phyloP scores from a whole-genome alignment of 164 flowering plant genomes.

The Saururus chinensis region DNA sequence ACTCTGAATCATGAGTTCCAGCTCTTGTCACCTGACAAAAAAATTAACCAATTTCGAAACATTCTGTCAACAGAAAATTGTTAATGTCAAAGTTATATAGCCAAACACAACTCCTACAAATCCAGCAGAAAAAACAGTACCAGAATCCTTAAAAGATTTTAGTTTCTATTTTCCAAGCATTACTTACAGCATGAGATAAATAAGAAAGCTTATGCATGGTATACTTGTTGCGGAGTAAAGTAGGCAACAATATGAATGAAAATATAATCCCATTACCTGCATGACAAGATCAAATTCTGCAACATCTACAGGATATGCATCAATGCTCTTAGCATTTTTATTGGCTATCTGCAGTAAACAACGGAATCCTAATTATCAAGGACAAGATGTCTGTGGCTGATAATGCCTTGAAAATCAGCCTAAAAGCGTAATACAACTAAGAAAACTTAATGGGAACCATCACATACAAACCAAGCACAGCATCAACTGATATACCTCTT shows the following conservation, averaged over 20 bases:
- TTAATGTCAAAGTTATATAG: background rate
- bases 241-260: background rate
- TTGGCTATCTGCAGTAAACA: slow-evolving; percentile 39
- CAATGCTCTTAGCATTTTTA: slow-evolving; percentile 37
- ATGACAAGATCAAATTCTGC: slow-evolving; percentile 87
- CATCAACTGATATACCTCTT: slow-evolving; percentile 34
- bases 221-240: background rate
- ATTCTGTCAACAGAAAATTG: background rate
- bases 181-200: background rate
- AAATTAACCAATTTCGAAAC: background rate
- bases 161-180: no score
- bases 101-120: background rate
- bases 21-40: slow-evolving; percentile 60
- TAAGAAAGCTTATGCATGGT: no score
- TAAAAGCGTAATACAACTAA: background rate
- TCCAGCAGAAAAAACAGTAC: no score
- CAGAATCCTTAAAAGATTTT: no score
- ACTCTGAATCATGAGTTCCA: slow-evolving; percentile 80
- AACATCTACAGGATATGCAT: slow-evolving; percentile 35
- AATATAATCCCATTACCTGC: slow-evolving; percentile 45
- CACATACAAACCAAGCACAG: background rate
- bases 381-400: background rate
- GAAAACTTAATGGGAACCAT: background rate
- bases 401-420: background rate
- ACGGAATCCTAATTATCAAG: background rate